Evolutionary conservation across 1,284 basidiomycete genomes (phyloP), one percentile per base, ranked within the genome.

Genomic region (Calocybe gambosa): DNA sequence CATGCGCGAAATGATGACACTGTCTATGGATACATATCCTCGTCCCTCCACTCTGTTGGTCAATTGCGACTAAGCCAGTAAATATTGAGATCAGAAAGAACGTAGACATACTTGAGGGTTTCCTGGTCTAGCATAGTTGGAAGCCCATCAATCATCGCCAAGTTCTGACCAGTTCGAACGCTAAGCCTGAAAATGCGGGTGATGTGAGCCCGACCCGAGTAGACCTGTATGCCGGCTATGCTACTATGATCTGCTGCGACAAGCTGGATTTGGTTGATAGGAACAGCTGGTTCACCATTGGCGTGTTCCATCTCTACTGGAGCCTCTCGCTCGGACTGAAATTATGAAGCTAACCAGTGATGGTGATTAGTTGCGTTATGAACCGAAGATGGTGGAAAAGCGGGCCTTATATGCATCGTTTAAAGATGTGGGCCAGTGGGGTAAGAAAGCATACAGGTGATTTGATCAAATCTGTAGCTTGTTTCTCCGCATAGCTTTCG

Each of bases 21-120:
- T 65, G 26, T 68, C 63, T 19, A 68, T 70, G 1, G 62, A 62
- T 0, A 62, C 66, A 15, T 51, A 39, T 16, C 67, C 66, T 38
- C 58, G 51, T 13, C 63, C 64, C 50, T 69, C 65, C 5, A 67
- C 64, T 42, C 66, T 69, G 21, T 15, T 3, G 2, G 10, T 29
- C 28, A 3, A 26, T 15, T 16, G 8, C 42, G 4, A 18, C 16
- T 25, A 12, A 18, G 13, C 20, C 25, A 5, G 39, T 21, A 41
- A 7, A 15, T n/a, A 8, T 10, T 4, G 7, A 18, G 3, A 29
- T 12, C 3, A 5, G 3, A 20, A 28, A 20, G 28, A 5, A 15
- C 25, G 9, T n/a, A 16, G 31, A 29, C 59, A 23, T 40, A 67
- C 69, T 65, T 57, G n/a, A 71, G 47, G 9, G 68, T 67, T 16